Evolutionary conservation across 495 filamentous ascomycete species (phyloP).

Genomic region (Bryoglossum gracile): DNA sequence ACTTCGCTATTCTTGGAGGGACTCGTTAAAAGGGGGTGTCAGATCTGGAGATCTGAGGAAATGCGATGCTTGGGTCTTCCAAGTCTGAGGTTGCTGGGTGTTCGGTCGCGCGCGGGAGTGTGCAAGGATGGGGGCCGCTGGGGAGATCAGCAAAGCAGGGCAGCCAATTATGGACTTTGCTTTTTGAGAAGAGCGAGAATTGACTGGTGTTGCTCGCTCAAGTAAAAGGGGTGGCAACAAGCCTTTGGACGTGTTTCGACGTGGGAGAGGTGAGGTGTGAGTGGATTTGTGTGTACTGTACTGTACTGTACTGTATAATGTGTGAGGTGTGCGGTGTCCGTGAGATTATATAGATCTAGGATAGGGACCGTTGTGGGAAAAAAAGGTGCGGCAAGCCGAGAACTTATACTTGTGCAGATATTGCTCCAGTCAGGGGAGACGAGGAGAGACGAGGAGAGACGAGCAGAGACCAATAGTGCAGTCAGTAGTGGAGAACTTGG

Average conservation of each 20-base stretch:
- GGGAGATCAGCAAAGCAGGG: slow-evolving; percentile 12
- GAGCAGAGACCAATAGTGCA: too few species aligned
- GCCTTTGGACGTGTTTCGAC: slow-evolving; percentile 16
- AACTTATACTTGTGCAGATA: slow-evolving; percentile 21
- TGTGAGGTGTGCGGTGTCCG: slow-evolving; percentile 3
- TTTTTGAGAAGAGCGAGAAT: slow-evolving; percentile 10
- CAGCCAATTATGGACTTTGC: slow-evolving; percentile 18
- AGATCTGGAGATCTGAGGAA: slow-evolving; percentile 16
- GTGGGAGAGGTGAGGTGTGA: slow-evolving; percentile 6
- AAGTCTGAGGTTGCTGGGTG: background rate
- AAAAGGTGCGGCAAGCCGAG: slow-evolving; percentile 21
- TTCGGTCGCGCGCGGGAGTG: slow-evolving; percentile 4
- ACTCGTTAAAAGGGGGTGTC: slow-evolving; percentile 18
- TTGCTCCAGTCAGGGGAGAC: background rate
- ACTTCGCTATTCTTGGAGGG: background rate
- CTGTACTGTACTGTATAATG: too few species aligned
- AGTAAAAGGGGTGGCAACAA: slow-evolving; percentile 10
- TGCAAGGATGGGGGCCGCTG: slow-evolving; percentile 15
- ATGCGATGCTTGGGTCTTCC: slow-evolving; percentile 4
- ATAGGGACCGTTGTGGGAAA: slow-evolving; percentile 7
- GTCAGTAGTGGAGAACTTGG: too few species aligned
- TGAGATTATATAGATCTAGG: background rate
- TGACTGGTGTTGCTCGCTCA: slow-evolving; percentile 13
- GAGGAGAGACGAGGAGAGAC: too few species aligned
- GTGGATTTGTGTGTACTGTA: slow-evolving; percentile 1